These are phyloP conservation scores for Citrus glauca DNA, from an alignment of 345 rosid species.

Conservation along the genomic window DNA sequence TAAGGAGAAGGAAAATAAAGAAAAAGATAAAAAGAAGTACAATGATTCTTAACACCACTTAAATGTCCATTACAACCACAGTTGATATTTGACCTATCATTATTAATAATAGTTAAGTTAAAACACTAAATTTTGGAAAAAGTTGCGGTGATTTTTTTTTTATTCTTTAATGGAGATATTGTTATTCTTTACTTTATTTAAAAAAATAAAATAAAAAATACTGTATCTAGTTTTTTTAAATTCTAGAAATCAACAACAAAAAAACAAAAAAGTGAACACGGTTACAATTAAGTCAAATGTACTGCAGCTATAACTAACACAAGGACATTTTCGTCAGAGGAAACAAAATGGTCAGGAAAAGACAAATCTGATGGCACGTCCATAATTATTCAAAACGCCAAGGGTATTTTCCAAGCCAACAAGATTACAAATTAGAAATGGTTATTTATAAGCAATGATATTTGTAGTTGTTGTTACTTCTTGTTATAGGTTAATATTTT, in stretches of 20 bases:
- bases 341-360: not conserved
- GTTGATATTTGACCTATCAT: not conserved
- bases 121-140: not conserved
- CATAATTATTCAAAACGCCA: not conserved
- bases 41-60: not conserved
- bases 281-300: too few species aligned
- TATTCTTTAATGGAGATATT: too few species aligned
- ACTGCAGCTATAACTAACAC: not conserved
- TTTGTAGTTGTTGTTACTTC: constrained; percentile 3
- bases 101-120: not conserved
- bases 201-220: too few species aligned
- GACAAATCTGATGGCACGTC: constrained; percentile 5
- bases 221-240: not conserved
- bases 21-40: not conserved
- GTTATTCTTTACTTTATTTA: too few species aligned
- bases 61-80: not conserved
- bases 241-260: not conserved
- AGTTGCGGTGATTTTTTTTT: too few species aligned
- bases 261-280: not conserved
- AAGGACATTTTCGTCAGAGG: not conserved
- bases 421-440: not conserved
- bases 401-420: not conserved
- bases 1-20: not conserved
- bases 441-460: constrained; percentile 6
- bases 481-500: not conserved